Percentiles rank a stretch among this genome's conserved stretches.
Conservation (phyloP, 495 filamentous ascomycete species). For the Tetracladium marchalianum region DNA sequence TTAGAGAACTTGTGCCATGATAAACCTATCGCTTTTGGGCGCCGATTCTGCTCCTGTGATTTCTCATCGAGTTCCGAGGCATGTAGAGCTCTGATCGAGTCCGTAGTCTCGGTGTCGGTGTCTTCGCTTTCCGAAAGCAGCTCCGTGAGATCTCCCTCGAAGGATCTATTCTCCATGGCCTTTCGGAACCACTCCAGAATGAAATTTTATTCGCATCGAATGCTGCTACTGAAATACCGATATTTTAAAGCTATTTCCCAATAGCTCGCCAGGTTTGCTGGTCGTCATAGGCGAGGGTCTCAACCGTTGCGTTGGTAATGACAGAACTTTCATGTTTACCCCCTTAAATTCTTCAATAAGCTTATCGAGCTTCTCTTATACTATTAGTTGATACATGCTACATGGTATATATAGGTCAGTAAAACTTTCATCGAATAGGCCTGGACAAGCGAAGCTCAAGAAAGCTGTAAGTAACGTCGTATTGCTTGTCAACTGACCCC, state of each 20-base stretch:
- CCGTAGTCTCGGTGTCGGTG: no score
- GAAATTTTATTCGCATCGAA: constrained; percentile 30
- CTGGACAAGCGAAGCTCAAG: not conserved
- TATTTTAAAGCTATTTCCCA: not conserved
- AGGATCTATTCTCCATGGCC: constrained; percentile 19
- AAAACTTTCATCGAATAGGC: no score
- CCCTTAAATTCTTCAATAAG: constrained; percentile 2
- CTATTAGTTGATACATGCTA: constrained; percentile 1
- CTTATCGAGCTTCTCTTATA: constrained; percentile 2
- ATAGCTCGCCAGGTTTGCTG: constrained; percentile 6
- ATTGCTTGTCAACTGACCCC: constrained; percentile 1
- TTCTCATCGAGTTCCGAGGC: no score
- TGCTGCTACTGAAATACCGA: constrained; percentile 23
- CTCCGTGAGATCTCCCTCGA: not conserved
- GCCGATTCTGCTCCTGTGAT: no score
- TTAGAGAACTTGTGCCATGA: no score
- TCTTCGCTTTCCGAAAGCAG: no score
- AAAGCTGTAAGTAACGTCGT: constrained; percentile 1
- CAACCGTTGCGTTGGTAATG: not conserved
- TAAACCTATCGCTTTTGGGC: no score
- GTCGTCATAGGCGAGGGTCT: constrained; percentile 15
- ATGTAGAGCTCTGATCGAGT: no score
- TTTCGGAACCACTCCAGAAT: constrained; percentile 27
- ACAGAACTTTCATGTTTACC: constrained; percentile 6
- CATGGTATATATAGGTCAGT: no score